These are phyloP conservation scores for Amyloporia xantha DNA, from an alignment of 768 basidiomycete species.

Conservation along the genomic window DNA sequence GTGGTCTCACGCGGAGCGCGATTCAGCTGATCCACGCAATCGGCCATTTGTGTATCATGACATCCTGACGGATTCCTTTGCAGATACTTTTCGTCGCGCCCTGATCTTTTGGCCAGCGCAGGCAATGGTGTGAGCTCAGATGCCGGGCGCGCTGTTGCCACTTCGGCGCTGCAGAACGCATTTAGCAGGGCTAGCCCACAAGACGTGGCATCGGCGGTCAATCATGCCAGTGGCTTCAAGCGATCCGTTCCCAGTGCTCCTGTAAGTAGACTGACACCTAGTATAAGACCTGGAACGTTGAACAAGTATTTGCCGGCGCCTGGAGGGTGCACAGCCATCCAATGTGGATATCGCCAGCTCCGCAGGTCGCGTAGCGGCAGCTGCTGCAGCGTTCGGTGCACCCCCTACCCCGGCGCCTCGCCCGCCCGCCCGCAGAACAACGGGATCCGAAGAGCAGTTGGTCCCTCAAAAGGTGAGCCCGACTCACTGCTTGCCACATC, in stretches of 20 bases:
- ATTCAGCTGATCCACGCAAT: background rate
- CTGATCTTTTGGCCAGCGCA: conserved; percentile 47
- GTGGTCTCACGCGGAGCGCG: conserved; percentile 5
- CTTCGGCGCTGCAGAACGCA: conserved; percentile 14
- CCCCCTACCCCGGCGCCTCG: conserved; percentile 18
- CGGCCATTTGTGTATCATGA: background rate
- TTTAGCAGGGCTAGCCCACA: conserved; percentile 7
- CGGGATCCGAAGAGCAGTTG: conserved; percentile 17
- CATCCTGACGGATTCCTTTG: background rate
- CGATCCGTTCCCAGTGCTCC: background rate
- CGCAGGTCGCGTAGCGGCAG: conserved; percentile 52
- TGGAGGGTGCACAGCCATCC: conserved; percentile 5
- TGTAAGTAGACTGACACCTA: too few species aligned
- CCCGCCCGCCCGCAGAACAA: conserved; percentile 17
- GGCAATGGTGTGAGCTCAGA: background rate
- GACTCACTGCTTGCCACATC: background rate
- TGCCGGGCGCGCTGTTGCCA: conserved; percentile 10
- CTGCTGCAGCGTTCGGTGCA: conserved; percentile 39
- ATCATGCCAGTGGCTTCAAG: conserved; percentile 7
- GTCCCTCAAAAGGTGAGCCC: conserved; percentile 17
- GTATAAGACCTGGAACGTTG: too few species aligned
- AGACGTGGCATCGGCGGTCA: background rate
- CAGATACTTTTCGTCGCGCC: conserved; percentile 72
- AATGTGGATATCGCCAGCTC: conserved; percentile 35
- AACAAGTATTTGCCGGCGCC: too few species aligned